phyloP scores from a whole-genome alignment of 1,284 basidiomycete species.

The Trichosporon sp. region DNA sequence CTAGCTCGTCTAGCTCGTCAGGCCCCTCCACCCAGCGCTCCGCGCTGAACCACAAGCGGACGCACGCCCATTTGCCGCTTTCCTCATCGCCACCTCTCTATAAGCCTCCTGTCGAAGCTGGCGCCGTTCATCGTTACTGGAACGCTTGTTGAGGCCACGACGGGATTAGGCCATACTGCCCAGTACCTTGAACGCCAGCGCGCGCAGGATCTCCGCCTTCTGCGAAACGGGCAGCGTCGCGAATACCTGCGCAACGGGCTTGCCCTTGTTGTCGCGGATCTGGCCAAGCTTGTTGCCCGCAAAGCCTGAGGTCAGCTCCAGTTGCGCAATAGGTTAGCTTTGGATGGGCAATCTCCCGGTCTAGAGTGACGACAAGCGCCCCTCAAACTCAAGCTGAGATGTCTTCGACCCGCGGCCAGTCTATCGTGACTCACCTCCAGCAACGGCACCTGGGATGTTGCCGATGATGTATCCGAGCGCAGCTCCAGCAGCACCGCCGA shows the following conservation, averaged over 20 bases:
- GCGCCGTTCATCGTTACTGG: too few species aligned
- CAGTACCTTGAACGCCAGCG: slow-evolving; percentile 82
- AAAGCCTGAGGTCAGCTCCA: slow-evolving; percentile 54
- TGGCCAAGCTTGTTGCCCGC: slow-evolving; percentile 82
- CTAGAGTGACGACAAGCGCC: too few species aligned
- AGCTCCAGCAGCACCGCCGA: slow-evolving; percentile 61
- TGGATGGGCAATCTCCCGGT: background rate
- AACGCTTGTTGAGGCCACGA: background rate
- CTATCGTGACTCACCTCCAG: slow-evolving; percentile 39
- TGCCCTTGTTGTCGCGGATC: slow-evolving; percentile 86
- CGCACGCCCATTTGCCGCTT: too few species aligned
- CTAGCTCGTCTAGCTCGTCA: too few species aligned
- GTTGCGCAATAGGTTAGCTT: background rate
- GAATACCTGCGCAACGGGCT: slow-evolving; percentile 89
- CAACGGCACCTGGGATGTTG: slow-evolving; percentile 68
- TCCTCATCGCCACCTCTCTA: too few species aligned
- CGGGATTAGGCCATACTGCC: slow-evolving; percentile 51
- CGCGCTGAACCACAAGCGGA: too few species aligned
- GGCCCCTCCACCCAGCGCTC: too few species aligned
- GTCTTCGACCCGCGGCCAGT: too few species aligned
- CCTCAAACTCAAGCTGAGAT: too few species aligned
- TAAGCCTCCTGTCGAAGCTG: too few species aligned
- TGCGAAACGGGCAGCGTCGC: slow-evolving; percentile 67
- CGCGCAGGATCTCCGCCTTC: slow-evolving; percentile 87
- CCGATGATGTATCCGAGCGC: slow-evolving; percentile 81